Percentiles rank a stretch among this genome's conserved stretches.
Conservation (phyloP, 202 grass and related monocot species). For the Schoenoplectus tabernaemontani region DNA sequence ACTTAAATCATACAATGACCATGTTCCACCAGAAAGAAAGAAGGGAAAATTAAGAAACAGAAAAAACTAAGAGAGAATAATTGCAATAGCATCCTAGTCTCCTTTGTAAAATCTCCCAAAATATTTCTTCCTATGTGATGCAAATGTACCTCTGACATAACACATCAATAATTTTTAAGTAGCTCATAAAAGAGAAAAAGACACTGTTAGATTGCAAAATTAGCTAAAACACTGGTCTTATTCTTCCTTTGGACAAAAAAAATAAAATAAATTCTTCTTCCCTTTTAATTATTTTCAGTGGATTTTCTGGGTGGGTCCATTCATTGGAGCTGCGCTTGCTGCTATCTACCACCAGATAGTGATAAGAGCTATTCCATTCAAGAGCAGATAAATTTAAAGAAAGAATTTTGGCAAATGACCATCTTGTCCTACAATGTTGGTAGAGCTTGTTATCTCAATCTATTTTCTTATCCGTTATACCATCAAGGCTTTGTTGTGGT, state of each 20-base stretch:
- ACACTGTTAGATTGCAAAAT: neutral
- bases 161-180: neutral
- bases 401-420: neutral
- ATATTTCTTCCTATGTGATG: neutral
- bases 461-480: neutral
- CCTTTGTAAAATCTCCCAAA: neutral
- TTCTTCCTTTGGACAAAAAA: neutral
- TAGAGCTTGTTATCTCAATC: neutral
- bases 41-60: neutral
- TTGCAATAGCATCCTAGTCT: neutral
- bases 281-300: conserved; percentile 32
- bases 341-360: conserved; percentile 77
- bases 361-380: conserved; percentile 91
- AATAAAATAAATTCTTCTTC: neutral
- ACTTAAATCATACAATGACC: neutral
- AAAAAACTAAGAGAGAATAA: neutral
- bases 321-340: conserved; percentile 85
- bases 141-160: neutral
- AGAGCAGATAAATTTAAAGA: conserved; percentile 33
- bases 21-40: neutral
- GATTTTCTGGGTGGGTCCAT: conserved; percentile 94
- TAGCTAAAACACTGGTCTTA: neutral
- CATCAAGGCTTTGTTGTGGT: conserved; percentile 8
- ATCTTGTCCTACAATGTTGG: conserved; percentile 2
- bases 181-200: neutral